Evolutionary conservation across 306 rosid genomes (phyloP), one percentile per base, ranked within the genome.

Genomic region (Vigna nakashimae): DNA sequence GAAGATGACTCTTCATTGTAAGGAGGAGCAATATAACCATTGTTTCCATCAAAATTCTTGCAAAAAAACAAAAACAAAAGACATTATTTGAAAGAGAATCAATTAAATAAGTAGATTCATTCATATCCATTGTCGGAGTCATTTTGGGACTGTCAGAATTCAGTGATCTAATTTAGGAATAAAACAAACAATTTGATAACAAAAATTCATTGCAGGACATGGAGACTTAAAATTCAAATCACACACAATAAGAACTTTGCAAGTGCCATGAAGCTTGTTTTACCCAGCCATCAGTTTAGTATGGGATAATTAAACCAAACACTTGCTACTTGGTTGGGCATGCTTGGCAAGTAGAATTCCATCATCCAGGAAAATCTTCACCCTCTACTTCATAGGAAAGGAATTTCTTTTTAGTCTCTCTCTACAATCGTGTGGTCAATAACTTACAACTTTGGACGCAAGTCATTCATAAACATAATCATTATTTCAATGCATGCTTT

Each of bases 1-100:
- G 99, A 91, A 46, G 99, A 86, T 15, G 86, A 77, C 83, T 88
- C 98, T 57, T 88, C 97, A 28, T 87, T 76, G 51, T 82, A 91
- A 40, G 95, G 80, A 76, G 99, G 99, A 85, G 96, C 90, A 79
- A 89, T 34, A 76, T 95, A 95, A 67, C 90, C 96, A 82, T 78
- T 65, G 79, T 84, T 86, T 60, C 56, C 98, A 55, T 87, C 96
- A 30, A 83, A 84, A 79, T 63, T 87, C 93, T 71, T 48, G 78
- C 57, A 34, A 79, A 67, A 58, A 65, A 82, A 17, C 58, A 34
- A 68, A 30, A 62, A 57, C 5, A 32, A 32, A 34, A 34, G 4
- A 60, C 15, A 74, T 82, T 66, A 84, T 64, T 30, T 38, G 60
- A 74, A 36, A 57, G 45, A 46, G 55, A 57, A 71, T 71, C n/a